These are phyloP conservation scores for Mycena haematopus DNA, from an alignment of 768 basidiomycete genomes.

Conservation along the genomic window DNA sequence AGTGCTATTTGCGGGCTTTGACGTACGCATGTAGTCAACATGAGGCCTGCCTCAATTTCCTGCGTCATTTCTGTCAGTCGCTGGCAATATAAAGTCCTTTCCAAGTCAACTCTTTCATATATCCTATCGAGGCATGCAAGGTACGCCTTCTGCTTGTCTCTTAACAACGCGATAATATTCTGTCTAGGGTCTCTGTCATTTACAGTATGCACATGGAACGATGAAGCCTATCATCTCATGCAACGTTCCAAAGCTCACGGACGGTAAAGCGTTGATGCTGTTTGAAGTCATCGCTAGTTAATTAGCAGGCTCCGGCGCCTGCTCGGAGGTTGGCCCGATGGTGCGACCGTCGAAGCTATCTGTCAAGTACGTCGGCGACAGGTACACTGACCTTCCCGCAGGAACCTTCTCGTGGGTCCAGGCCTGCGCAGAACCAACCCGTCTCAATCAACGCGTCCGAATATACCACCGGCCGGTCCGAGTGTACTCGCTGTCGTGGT, in stretches of 20 bases:
- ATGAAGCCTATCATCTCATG: conserved; percentile 14
- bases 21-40: conserved; percentile 6
- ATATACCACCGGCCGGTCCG: background rate
- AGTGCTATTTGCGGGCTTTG: conserved; percentile 3
- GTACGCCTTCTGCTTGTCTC: background rate
- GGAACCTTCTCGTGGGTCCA: background rate
- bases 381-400: background rate
- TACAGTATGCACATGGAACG: conserved; percentile 9
- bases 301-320: conserved; percentile 10
- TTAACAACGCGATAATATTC: conserved; percentile 1
- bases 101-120: background rate
- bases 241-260: conserved; percentile 12
- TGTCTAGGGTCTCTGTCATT: conserved; percentile 8
- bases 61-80: conserved; percentile 1
- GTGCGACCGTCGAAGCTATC: conserved; percentile 7
- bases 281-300: conserved; percentile 5
- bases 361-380: conserved; percentile 9
- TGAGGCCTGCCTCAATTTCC: conserved; percentile 6
- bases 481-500: background rate
- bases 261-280: background rate
- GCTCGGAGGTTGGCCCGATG: conserved; percentile 14
- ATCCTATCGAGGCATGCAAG: background rate
- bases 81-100: background rate
- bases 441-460: background rate
- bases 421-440: conserved; percentile 1